These are phyloP conservation scores for Murraya paniculata DNA, from an alignment of 345 rosid genomes.

Conservation along the genomic window DNA sequence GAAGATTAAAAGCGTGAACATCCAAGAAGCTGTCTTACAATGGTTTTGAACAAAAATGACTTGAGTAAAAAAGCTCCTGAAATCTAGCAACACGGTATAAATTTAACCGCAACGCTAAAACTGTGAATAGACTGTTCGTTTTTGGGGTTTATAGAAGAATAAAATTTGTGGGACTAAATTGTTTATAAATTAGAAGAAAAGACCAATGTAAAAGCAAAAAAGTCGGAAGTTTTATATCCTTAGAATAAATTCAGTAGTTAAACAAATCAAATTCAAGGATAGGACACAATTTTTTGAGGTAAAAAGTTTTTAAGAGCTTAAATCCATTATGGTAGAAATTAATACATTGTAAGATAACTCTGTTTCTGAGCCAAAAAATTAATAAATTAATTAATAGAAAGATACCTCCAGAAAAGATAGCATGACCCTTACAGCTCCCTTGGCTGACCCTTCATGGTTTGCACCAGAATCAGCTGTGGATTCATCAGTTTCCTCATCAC, in stretches of 20 bases:
- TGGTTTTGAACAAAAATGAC: background rate
- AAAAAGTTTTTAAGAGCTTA: background rate
- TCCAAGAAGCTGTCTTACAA: conserved; percentile 6
- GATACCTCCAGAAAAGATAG: conserved; percentile 40
- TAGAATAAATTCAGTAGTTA: background rate
- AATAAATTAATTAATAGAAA: background rate
- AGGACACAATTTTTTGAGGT: background rate
- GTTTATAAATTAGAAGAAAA: background rate
- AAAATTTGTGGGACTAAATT: background rate
- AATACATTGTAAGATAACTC: background rate
- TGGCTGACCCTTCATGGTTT: conserved; percentile 18
- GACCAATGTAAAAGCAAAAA: background rate
- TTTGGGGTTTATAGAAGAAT: background rate
- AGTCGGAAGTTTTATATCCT: background rate
- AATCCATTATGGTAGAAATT: background rate
- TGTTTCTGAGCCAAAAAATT: too few species aligned
- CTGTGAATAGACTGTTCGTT: background rate
- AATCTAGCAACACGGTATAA: background rate
- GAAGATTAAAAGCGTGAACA: background rate
- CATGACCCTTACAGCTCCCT: conserved; percentile 9
- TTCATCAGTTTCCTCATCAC: background rate
- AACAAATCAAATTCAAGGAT: background rate
- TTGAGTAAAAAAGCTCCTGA: background rate
- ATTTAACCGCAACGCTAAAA: background rate
- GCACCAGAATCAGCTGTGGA: conserved; percentile 21